Evolutionary conservation across 1,139 yeast genomes (phyloP).

Genomic region (Candida sanyaensis): DNA sequence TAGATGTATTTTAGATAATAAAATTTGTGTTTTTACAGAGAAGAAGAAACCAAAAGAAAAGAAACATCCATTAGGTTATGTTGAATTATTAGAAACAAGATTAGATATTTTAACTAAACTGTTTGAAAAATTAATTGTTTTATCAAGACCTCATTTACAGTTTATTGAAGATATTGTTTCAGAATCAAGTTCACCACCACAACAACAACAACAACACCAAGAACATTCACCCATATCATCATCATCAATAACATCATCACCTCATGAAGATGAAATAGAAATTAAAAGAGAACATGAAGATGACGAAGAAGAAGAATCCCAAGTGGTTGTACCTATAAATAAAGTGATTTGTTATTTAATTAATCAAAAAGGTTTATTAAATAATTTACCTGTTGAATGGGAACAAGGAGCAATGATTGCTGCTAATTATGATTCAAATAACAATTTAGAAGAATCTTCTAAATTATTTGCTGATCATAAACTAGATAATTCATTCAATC

Average conservation of each 20-base stretch:
- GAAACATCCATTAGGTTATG: conserved; percentile 64
- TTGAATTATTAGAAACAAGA: conserved; percentile 69
- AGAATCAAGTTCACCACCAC: background rate
- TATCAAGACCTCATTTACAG: conserved; percentile 38
- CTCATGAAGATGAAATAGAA: too few species aligned
- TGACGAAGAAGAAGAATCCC: conserved; percentile 13
- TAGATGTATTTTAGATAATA: conserved; percentile 68
- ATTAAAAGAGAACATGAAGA: too few species aligned
- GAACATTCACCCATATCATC: conserved; percentile 1
- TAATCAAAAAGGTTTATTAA: conserved; percentile 35
- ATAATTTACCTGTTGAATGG: conserved; percentile 46
- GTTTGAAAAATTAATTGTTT: conserved; percentile 41
- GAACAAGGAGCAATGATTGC: conserved; percentile 46
- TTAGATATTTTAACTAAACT: conserved; percentile 61
- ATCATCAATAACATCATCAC: too few species aligned
- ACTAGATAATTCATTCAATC: conserved; percentile 1
- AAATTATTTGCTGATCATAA: conserved; percentile 38
- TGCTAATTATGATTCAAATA: conserved; percentile 27
- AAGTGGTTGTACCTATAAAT: conserved; percentile 45
- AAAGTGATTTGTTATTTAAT: conserved; percentile 49
- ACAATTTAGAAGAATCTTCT: conserved; percentile 27
- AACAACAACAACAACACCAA: too few species aligned
- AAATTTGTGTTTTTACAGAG: conserved; percentile 74
- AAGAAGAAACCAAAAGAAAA: conserved; percentile 64
- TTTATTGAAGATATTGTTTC: conserved; percentile 19